Evolutionary conservation across 805 yeast genomes (phyloP).

Genomic region (Teunomyces cretensis): DNA sequence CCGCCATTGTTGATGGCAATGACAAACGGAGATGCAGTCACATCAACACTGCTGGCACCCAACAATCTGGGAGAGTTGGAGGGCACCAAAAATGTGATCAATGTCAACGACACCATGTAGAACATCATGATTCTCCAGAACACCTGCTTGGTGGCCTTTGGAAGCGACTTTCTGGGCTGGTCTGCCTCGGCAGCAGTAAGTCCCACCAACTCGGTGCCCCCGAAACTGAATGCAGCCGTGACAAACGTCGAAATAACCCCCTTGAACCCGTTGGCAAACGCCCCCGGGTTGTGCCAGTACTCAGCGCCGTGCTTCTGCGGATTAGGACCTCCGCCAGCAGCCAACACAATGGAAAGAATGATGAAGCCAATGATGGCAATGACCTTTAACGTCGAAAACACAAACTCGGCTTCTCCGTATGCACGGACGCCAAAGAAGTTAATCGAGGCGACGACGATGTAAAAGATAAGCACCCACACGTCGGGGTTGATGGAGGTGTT

Average conservation of each 20-base stretch:
- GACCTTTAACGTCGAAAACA: slow-evolving; percentile 48
- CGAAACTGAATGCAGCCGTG: slow-evolving; percentile 43
- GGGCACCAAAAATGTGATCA: slow-evolving; percentile 28
- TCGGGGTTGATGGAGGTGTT: slow-evolving; percentile 50
- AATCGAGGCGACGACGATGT: slow-evolving; percentile 44
- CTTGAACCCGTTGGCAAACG: slow-evolving; percentile 48
- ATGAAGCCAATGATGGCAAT: slow-evolving; percentile 49
- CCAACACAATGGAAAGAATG: slow-evolving; percentile 46
- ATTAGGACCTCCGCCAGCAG: slow-evolving; percentile 55
- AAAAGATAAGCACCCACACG: slow-evolving; percentile 61
- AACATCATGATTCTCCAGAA: slow-evolving; percentile 43
- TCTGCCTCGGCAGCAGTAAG: slow-evolving; percentile 43
- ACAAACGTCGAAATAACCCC: slow-evolving; percentile 41
- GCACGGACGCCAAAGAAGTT: slow-evolving; percentile 54
- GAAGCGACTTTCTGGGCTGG: slow-evolving; percentile 36
- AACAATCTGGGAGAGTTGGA: slow-evolving; percentile 27
- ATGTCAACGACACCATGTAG: slow-evolving; percentile 30
- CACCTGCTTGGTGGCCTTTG: slow-evolving; percentile 42
- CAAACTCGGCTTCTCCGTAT: slow-evolving; percentile 59
- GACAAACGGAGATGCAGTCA: slow-evolving; percentile 76
- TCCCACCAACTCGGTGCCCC: slow-evolving; percentile 42
- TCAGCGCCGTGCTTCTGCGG: slow-evolving; percentile 49
- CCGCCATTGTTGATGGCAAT: slow-evolving; percentile 68
- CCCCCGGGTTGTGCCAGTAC: slow-evolving; percentile 56
- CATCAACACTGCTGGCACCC: slow-evolving; percentile 50